A percentile compares a stretch with the other conserved stretches of the same genome.
Evolutionary conservation across 495 filamentous ascomycete genomes (phyloP).

Genomic region (Immersiella caudata): DNA sequence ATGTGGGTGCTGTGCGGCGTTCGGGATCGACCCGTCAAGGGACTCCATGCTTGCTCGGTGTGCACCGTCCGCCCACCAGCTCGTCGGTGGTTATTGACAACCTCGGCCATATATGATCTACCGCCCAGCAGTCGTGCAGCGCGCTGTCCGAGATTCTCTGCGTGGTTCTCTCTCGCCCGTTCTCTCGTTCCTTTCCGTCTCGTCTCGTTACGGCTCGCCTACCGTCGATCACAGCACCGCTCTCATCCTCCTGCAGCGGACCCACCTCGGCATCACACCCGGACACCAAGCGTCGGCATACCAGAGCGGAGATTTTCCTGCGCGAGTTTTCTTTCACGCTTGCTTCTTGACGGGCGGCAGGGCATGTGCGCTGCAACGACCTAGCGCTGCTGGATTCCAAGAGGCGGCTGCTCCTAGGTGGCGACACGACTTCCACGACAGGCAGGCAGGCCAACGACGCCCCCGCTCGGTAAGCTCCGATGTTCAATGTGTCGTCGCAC

Average conservation of each 20-base stretch:
- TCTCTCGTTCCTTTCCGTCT: not conserved
- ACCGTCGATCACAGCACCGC: not conserved
- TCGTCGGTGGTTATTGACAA: not conserved
- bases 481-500: slow-evolving; percentile 1
- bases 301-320: not conserved
- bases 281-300: not conserved
- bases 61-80: not conserved
- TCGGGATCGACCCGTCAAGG: slow-evolving; percentile 9
- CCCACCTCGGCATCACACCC: not conserved
- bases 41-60: slow-evolving; percentile 9
- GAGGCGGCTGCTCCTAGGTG: slow-evolving; percentile 28
- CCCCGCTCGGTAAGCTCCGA: slow-evolving; percentile 19
- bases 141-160: not conserved
- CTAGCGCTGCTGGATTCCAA: not conserved
- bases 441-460: not conserved
- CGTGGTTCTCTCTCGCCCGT: not conserved
- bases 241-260: not conserved
- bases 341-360: not conserved
- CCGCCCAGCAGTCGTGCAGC: not conserved
- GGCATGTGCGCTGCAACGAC: slow-evolving; percentile 5
- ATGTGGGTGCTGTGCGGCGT: slow-evolving; percentile 5
- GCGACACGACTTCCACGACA: not conserved
- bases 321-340: not conserved
- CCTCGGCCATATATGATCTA: slow-evolving; percentile 8
- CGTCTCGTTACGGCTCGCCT: not conserved